A percentile compares a stretch with the other conserved stretches of the same genome.
These are phyloP conservation scores for Boletales sp. DNA, from an alignment of 768 basidiomycete species.

Conservation along the genomic window DNA sequence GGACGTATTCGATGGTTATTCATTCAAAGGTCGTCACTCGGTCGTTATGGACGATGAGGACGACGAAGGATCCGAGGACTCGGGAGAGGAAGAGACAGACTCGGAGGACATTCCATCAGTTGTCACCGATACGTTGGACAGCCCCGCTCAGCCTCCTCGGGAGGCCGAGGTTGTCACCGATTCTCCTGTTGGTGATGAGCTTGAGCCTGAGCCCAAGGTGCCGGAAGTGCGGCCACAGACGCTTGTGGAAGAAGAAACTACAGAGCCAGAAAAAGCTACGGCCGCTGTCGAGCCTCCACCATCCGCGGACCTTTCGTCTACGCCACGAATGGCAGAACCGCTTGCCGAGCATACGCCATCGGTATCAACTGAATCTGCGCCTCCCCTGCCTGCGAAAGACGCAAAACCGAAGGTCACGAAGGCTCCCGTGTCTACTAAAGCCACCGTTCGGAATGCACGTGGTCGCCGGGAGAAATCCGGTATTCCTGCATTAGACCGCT, in stretches of 20 bases:
- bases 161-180: slow-evolving; percentile 36
- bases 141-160: slow-evolving; percentile 22
- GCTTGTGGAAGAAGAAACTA: slow-evolving; percentile 26
- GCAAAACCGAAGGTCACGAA: slow-evolving; percentile 27
- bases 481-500: slow-evolving; percentile 73
- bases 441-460: slow-evolving; percentile 31
- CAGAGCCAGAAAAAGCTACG: slow-evolving; percentile 12
- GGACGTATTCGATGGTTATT: slow-evolving; percentile 93
- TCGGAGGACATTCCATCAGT: slow-evolving; percentile 36
- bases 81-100: slow-evolving; percentile 32
- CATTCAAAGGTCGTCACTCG: slow-evolving; percentile 84
- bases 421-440: slow-evolving; percentile 9
- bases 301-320: slow-evolving; percentile 12
- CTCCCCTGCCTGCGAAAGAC: slow-evolving; percentile 31
- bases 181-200: slow-evolving; percentile 30
- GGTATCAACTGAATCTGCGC: slow-evolving; percentile 20
- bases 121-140: slow-evolving; percentile 16
- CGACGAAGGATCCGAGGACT: slow-evolving; percentile 33
- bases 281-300: slow-evolving; percentile 14
- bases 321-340: slow-evolving; percentile 13
- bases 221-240: slow-evolving; percentile 59
- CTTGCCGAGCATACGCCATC: neutral
- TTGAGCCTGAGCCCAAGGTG: slow-evolving; percentile 67
- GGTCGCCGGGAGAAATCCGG: slow-evolving; percentile 78
- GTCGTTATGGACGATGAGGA: slow-evolving; percentile 72